Base-by-base conservation (phyloP, 306 rosid genomes). In the Arachis hypogaea region DNA sequence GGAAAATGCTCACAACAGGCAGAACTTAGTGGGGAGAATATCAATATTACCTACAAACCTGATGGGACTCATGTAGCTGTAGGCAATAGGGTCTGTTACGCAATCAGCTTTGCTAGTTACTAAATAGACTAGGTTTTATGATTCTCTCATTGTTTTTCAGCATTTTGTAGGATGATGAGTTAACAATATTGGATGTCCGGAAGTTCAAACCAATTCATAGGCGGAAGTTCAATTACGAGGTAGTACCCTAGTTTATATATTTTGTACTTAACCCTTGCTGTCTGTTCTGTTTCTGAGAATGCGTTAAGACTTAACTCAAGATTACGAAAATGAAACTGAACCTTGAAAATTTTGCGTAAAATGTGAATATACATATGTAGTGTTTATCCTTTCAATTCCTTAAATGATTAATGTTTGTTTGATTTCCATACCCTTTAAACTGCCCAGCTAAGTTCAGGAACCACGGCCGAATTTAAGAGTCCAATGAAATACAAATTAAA, bases 181-280 rank as follows among this genome's bases (percentile, higher is more conserved):
- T 94, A 59, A 94, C 97, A 16, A 94, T 94, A 82, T 79, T 91
- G 74, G 98, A 94, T 86, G 98, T 91, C 69, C 88, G 98, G 79
- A 94, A 89, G 76, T 94, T 94, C 79, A 91, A 91, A 82, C 91
- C 98, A 68, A 82, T 94, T 71, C 98, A 94, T 59, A 89, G 82
- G 80, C 92, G 98, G 82, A 94, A 91, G 86, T 91, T 91, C 87
- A 85, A 75, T 78, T 94, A 94, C 40, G 98, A 91, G 98, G 98
- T 94, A 88, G 61, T 61, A 11, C 16, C 16, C 68, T 62, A 30
- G 60, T 51, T 72, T 36, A 7, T 68, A 44, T 62, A 40, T 56
- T 51, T 72, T 36, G 6, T 68, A 44, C 72, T 45, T 64, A 68
- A 60, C 56, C 73, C 71, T 55, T 59, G 61, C 3, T 59, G 49